Conservation (phyloP, 2,329 filamentous ascomycete species). For the Botrytis medusae region DNA sequence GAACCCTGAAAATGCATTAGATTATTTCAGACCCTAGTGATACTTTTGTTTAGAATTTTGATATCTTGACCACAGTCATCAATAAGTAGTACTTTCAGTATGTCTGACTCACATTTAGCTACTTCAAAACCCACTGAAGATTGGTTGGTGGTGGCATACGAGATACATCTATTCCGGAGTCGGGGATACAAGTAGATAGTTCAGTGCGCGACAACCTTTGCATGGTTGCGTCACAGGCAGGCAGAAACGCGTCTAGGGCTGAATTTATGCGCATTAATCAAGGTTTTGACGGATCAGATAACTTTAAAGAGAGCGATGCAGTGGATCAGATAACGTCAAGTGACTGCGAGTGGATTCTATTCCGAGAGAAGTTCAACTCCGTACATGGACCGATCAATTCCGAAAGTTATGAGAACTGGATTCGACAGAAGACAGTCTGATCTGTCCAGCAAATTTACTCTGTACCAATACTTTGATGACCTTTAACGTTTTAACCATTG, state of each 20-base stretch:
- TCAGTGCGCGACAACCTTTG: neutral
- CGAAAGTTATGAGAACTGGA: neutral
- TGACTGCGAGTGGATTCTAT: neutral
- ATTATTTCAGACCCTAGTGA: neutral
- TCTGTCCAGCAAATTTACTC: neutral
- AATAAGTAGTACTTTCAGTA: neutral
- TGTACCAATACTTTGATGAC: neutral
- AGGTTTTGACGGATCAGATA: neutral
- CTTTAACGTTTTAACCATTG: neutral
- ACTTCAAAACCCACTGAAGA: neutral
- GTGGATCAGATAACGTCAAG: neutral
- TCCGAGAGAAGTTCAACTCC: neutral
- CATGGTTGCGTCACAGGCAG: neutral
- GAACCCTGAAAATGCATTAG: neutral
- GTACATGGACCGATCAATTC: neutral
- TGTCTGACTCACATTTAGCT: neutral
- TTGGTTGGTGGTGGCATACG: neutral
- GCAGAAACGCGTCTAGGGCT: neutral
- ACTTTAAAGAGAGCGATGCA: neutral
- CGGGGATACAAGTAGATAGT: neutral
- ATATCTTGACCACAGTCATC: neutral
- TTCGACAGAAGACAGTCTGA: neutral
- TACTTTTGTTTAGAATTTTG: neutral
- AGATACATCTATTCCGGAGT: neutral
- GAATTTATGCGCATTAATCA: neutral